Conservation (phyloP, 345 rosid genomes). For the Corchorus olitorius region DNA sequence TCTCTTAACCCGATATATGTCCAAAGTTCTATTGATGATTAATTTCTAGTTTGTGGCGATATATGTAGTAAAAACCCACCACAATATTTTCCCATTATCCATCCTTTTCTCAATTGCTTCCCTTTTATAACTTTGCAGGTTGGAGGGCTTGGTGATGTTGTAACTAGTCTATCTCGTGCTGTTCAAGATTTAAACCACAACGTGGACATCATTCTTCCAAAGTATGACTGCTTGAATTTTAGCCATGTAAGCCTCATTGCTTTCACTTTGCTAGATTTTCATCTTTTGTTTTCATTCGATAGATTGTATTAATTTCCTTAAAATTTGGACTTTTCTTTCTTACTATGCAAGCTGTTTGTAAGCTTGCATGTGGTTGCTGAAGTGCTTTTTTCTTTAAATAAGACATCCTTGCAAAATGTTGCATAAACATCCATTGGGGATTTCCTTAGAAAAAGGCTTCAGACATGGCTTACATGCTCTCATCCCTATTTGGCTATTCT, state of each 20-base stretch:
- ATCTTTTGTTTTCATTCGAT: background rate
- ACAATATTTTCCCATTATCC: background rate
- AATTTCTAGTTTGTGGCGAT: background rate
- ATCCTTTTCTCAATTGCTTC: conserved; percentile 5
- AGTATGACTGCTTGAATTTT: conserved; percentile 81
- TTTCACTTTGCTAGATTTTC: conserved; percentile 19
- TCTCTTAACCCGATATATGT: background rate
- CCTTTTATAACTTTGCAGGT: conserved; percentile 50
- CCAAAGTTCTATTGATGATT: background rate
- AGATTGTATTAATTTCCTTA: conserved; percentile 11
- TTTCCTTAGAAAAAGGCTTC: background rate
- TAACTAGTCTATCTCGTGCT: conserved; percentile 97
- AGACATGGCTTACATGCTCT: background rate
- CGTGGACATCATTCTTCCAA: conserved; percentile 84
- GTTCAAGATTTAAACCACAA: conserved; percentile 91
- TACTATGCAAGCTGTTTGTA: background rate
- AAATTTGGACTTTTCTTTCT: conserved; percentile 2
- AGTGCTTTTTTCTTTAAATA: background rate
- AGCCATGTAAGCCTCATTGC: conserved; percentile 63
- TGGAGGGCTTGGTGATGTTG: conserved; percentile 97
- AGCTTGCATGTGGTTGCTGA: background rate
- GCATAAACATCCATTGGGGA: background rate
- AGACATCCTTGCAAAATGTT: background rate
- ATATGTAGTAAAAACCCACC: background rate
- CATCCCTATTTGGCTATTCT: background rate